Conservation (phyloP, 441 rosid species). For the Mallotus repandus region DNA sequence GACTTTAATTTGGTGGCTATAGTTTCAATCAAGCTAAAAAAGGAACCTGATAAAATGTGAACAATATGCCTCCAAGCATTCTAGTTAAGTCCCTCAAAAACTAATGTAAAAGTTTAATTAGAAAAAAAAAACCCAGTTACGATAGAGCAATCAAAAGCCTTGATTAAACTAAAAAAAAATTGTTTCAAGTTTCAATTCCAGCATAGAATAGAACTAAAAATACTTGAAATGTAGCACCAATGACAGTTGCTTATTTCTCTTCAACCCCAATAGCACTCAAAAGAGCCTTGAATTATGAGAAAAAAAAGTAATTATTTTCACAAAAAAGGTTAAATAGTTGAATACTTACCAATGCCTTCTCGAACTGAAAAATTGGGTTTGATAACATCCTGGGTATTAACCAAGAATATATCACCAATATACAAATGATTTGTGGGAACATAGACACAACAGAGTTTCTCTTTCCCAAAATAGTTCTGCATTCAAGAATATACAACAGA, state of each 20-base stretch:
- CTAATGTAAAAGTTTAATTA: slow-evolving; percentile 55
- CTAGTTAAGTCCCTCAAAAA: slow-evolving; percentile 93
- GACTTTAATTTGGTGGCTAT: too few relatives aligned
- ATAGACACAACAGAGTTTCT: slow-evolving; percentile 91
- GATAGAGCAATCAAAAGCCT: neutral
- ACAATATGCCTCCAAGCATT: slow-evolving; percentile 92
- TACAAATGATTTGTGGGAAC: slow-evolving; percentile 98
- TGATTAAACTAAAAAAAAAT: too few relatives aligned
- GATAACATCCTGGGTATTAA: slow-evolving; percentile 78
- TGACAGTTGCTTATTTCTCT: too few relatives aligned
- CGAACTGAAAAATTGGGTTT: slow-evolving; percentile 94
- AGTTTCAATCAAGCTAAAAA: neutral
- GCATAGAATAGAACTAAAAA: too few relatives aligned
- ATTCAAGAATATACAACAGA: slow-evolving; percentile 12
- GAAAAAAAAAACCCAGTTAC: neutral
- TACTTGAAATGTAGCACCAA: too few relatives aligned
- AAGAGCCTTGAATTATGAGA: slow-evolving; percentile 56
- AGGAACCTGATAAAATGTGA: slow-evolving; percentile 85
- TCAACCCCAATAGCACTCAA: too few relatives aligned
- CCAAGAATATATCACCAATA: slow-evolving; percentile 89
- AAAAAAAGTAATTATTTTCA: neutral
- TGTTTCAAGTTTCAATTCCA: too few relatives aligned
- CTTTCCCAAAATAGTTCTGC: slow-evolving; percentile 87
- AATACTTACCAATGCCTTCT: slow-evolving; percentile 90
- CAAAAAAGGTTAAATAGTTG: neutral